Evolutionary conservation across 1,284 basidiomycete species (phyloP), one percentile per base, ranked within the genome.

Genomic region (Moesziomyces sp.): DNA sequence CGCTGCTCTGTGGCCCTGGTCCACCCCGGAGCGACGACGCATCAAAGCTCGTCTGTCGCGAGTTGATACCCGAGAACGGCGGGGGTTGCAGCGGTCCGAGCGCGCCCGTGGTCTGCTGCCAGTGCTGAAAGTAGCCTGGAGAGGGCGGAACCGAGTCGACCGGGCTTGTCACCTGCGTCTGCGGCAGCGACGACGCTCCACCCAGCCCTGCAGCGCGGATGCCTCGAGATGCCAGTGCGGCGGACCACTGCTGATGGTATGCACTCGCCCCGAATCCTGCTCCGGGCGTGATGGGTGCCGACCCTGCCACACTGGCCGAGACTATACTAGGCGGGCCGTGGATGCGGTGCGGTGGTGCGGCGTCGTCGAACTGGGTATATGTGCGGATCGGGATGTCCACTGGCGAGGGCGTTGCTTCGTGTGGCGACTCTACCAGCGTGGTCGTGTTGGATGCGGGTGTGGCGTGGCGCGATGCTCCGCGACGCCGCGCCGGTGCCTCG

Each of bases 351-450:
- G 68, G 73, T 30, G 64, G 67, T 0, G 40, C 60, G 1, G 56
- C 42, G 42, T 71, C 73, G 46, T 75, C 59, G 46, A 71, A 75
- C 38, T 75, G 73, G 8, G 68, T 71, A 54, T 75, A 75, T 19
- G 67, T 67, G n/a, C 73, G 19, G 7, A 75, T 3, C 23, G 67
- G 73, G 5, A 75, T 56, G 9, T 57, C 58, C 7, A 8, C 49
- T 0, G 9, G 45, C 26, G 65, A 56, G 1, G 30, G 30, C 30
- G 30, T 8, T 8, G 42, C 54, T 3, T 57, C 58, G 11, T 52
- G 42, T 1, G 62, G 58, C 19, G 58, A 58, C 23, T 66, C 62
- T 19, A 66, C 59, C 0, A 65, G 54, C 24, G 71, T 69, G 14
- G 71, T 59, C n/a, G 51, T 51, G 23, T 52, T 74, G 21, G 55